phyloP scores from a whole-genome alignment of 2,329 filamentous ascomycete genomes.

The Hymenoscyphus repandus region DNA sequence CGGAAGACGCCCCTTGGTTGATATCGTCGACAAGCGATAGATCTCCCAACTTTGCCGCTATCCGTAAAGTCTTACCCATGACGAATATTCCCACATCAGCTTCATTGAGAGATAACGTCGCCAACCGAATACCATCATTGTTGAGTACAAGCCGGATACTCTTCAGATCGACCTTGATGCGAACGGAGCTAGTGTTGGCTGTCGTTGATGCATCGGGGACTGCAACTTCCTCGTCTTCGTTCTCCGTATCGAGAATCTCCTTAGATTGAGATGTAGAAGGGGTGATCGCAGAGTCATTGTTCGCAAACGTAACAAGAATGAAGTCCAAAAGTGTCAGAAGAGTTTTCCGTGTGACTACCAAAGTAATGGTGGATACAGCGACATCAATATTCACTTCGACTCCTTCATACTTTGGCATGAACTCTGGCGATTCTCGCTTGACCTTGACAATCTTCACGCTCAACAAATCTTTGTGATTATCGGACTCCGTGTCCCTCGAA shows the following conservation, averaged over 20 bases:
- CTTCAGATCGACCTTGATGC: constrained; percentile 89
- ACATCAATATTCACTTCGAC: constrained; percentile 91
- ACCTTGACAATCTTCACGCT: constrained; percentile 86
- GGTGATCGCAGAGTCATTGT: constrained; percentile 38
- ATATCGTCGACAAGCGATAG: constrained; percentile 89
- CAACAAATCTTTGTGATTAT: constrained; percentile 75
- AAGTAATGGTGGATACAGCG: constrained; percentile 88
- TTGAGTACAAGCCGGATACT: constrained; percentile 93
- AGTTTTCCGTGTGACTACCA: constrained; percentile 90
- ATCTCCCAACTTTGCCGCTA: constrained; percentile 82
- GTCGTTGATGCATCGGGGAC: constrained; percentile 24
- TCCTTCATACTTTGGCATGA: constrained; percentile 84
- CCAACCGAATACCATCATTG: constrained; percentile 92
- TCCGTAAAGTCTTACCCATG: constrained; percentile 77
- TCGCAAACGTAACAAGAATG: constrained; percentile 84
- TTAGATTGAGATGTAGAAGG: constrained; percentile 38
- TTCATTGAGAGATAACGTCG: constrained; percentile 86
- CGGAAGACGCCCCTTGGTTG: constrained; percentile 78
- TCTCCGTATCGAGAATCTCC: constrained; percentile 33
- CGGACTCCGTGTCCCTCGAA: constrained; percentile 67
- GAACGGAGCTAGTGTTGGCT: constrained; percentile 50
- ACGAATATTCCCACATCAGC: constrained; percentile 89
- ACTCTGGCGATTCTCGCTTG: constrained; percentile 86
- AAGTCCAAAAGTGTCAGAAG: constrained; percentile 91
- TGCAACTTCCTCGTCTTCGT: constrained; percentile 31